phyloP scores from a whole-genome alignment of 345 rosid genomes.

The Dipteronia sinensis region DNA sequence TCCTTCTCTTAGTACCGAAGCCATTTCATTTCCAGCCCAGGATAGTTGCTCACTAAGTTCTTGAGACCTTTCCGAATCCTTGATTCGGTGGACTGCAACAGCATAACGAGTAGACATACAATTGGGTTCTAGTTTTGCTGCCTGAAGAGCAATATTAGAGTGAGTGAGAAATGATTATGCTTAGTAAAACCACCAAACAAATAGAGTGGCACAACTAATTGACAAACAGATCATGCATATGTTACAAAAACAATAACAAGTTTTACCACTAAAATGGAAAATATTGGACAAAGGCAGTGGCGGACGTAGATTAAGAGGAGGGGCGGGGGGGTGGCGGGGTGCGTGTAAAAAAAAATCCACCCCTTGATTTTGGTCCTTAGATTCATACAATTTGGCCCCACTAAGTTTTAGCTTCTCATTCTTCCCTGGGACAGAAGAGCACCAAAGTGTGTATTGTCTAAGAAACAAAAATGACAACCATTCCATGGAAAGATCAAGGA shows the following conservation, averaged over 20 bases:
- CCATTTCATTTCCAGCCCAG: constrained; percentile 98
- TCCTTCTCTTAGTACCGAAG: constrained; percentile 90
- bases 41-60: constrained; percentile 83
- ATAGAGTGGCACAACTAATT: not conserved
- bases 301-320: too few species aligned
- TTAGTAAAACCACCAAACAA: not conserved
- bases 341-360: not conserved
- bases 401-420: not conserved
- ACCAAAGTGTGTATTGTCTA: constrained; percentile 5
- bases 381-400: not conserved
- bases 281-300: not conserved
- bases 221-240: constrained; percentile 6
- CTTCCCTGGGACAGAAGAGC: not conserved
- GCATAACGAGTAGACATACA: constrained; percentile 95
- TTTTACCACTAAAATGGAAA: not conserved
- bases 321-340: too few species aligned
- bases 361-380: not conserved
- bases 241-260: constrained; percentile 11
- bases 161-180: constrained; percentile 5
- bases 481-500: constrained; percentile 33
- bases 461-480: constrained; percentile 20
- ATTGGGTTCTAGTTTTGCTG: constrained; percentile 88
- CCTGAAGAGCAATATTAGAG: constrained; percentile 48
- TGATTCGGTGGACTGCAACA: constrained; percentile 85
- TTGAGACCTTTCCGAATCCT: constrained; percentile 95